Percentiles rank a stretch among this genome's conserved stretches.
Conservation (phyloP, 208 protist genomes). For the Trypanosoma mega region DNA sequence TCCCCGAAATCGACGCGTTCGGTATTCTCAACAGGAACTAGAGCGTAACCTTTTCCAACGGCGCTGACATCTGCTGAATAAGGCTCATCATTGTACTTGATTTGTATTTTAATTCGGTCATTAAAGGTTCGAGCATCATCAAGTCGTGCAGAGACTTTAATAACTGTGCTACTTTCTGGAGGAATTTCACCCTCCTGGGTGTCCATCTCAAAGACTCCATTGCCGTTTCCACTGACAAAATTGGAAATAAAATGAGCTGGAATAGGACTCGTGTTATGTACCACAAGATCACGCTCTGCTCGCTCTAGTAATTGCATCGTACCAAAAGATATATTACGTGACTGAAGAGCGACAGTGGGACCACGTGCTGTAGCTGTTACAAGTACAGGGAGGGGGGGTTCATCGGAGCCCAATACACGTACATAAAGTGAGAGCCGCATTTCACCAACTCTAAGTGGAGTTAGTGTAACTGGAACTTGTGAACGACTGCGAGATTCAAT, state of each 20-base stretch:
- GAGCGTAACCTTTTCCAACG: conserved; percentile 86
- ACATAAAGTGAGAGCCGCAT: conserved; percentile 83
- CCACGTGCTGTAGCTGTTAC: conserved; percentile 77
- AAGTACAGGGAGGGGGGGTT: conserved; percentile 37
- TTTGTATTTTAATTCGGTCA: conserved; percentile 72
- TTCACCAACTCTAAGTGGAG: conserved; percentile 66
- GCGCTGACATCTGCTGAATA: conserved; percentile 68
- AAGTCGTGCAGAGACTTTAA: conserved; percentile 71
- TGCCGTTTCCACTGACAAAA: conserved; percentile 1
- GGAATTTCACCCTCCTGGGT: conserved; percentile 53
- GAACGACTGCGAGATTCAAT: conserved; percentile 47
- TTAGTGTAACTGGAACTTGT: conserved; percentile 77
- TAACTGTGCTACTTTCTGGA: conserved; percentile 41
- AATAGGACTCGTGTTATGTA: conserved; percentile 89
- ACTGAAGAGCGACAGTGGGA: conserved; percentile 64
- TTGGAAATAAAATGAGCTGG: conserved; percentile 45
- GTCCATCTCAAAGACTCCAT: conserved; percentile 33
- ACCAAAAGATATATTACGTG: conserved; percentile 68
- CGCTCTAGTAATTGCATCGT: conserved; percentile 56
- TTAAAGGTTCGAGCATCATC: conserved; percentile 89
- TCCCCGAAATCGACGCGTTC: conserved; percentile 85
- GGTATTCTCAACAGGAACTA: conserved; percentile 58
- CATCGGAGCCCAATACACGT: conserved; percentile 61
- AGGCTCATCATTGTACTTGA: conserved; percentile 47
- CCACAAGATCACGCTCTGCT: conserved; percentile 34